Base-by-base conservation (phyloP, 495 filamentous ascomycete species). In the Aspergillus mulundensis region DNA sequence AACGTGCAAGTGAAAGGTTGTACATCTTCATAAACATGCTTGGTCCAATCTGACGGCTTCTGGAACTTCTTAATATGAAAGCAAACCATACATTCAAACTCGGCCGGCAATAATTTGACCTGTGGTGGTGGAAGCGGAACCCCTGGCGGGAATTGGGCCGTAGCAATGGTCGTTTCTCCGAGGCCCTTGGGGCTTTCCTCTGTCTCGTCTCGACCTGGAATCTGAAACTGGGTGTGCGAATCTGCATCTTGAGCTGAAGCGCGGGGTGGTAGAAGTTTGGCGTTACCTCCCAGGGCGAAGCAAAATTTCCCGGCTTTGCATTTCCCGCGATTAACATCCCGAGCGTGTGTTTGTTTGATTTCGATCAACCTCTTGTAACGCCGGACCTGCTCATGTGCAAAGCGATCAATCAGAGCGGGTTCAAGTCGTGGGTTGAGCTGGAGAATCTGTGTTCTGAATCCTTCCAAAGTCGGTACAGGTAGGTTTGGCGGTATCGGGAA, bases 21-120 rank as follows among this genome's bases (percentile, higher is more conserved):
- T 11, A 97, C 84, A 66, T 97, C 93, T 68, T 97, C 93, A 64
- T 95, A 90, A 6, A 97, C 89, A 63, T 97, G 93, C 67, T 97
- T 97, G 14, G 93, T 95, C 93, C 93, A 97, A 71, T 97, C 93
- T 0, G 93, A 96, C 28, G 93, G 93, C 70, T 97, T 97, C 61
- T 87, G 82, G 66, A 96, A 91, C 58, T 87, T 91, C 71, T 95
- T 96, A 41, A 88, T 83, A 62, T 87, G 83, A 76, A 91, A 97
- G 71, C 93, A 97, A 19, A 96, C 75, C 28, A 89, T 85, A 60
- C 93, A 97, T 70, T 97, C 93, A 61, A 97, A 95, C 62, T 93
- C 85, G 10, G 91, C 90, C 5, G 93, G 93, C 15, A 97, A 77
- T 18, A 82, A 81, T 38, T 72, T 75, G 24, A 91, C 88, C 1